Percentiles rank a stretch among this genome's conserved stretches.
phyloP scores from a whole-genome alignment of 257 asterid species.

The Lycium barbarum region DNA sequence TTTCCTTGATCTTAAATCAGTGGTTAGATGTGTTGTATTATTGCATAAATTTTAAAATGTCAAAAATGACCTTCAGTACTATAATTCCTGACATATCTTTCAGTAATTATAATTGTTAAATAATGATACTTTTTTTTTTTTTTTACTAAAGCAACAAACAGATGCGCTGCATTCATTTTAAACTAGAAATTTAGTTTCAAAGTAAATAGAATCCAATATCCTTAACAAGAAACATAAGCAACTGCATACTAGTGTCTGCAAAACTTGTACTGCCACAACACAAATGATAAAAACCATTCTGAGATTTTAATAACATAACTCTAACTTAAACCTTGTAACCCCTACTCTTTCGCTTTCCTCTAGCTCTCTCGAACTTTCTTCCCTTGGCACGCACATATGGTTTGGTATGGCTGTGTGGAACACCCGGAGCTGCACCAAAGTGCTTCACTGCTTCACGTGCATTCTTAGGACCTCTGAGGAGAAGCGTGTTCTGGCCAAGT shows the following conservation, averaged over 20 bases:
- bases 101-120: too few relatives aligned
- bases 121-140: too few relatives aligned
- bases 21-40: too few relatives aligned
- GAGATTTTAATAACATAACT: constrained; percentile 26
- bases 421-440: constrained; percentile 99
- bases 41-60: too few relatives aligned
- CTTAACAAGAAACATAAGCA: not conserved
- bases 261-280: not conserved
- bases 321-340: constrained; percentile 74
- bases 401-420: constrained; percentile 96
- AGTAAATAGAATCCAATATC: not conserved
- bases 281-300: constrained; percentile 12
- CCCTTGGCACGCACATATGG: constrained; percentile 94
- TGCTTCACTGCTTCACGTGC: constrained; percentile 96
- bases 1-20: too few relatives aligned
- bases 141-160: not conserved
- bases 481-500: constrained; percentile 95
- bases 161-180: not conserved
- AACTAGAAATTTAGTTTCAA: not conserved
- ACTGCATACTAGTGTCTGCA: constrained; percentile 16
- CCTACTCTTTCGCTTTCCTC: constrained; percentile 85
- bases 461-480: constrained; percentile 82
- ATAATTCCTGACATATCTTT: too few relatives aligned
- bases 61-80: too few relatives aligned
- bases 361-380: constrained; percentile 87